These are phyloP conservation scores for Scedosporium aurantiacum DNA, from an alignment of 2,329 filamentous ascomycete species.

Conservation along the genomic window DNA sequence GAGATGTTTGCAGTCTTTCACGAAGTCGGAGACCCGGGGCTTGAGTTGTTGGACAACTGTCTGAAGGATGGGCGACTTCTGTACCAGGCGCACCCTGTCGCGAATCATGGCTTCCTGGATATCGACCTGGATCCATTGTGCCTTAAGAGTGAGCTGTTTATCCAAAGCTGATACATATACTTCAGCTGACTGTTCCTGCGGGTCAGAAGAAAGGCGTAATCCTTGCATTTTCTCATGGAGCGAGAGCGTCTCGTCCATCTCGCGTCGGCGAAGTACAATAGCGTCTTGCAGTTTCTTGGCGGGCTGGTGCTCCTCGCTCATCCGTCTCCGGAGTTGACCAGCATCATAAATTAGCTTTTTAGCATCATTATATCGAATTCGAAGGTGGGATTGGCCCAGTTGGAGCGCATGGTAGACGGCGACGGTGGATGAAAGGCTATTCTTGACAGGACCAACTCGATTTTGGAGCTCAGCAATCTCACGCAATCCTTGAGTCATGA, in stretches of 20 bases:
- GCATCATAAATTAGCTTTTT: neutral
- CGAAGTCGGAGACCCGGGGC: neutral
- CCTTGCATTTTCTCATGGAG: neutral
- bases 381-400: neutral
- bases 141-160: neutral
- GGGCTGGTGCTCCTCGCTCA: slow-evolving; percentile 4
- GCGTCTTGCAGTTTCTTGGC: slow-evolving; percentile 8
- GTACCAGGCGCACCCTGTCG: neutral
- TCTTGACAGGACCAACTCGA: neutral
- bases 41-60: neutral
- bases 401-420: too few relatives aligned
- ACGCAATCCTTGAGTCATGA: slow-evolving; percentile 26
- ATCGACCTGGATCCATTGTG: neutral
- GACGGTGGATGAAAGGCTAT: too few relatives aligned
- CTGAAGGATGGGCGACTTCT: neutral
- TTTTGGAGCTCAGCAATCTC: slow-evolving; percentile 22
- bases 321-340: neutral
- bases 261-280: neutral
- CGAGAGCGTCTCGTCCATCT: neutral
- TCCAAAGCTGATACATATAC: neutral
- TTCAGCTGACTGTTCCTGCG: neutral
- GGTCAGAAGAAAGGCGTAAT: neutral
- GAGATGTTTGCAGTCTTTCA: too few relatives aligned
- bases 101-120: neutral
- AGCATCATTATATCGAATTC: neutral